Evolutionary conservation across 306 rosid genomes (phyloP), one percentile per base, ranked within the genome.

Genomic region (Inga oerstediana): DNA sequence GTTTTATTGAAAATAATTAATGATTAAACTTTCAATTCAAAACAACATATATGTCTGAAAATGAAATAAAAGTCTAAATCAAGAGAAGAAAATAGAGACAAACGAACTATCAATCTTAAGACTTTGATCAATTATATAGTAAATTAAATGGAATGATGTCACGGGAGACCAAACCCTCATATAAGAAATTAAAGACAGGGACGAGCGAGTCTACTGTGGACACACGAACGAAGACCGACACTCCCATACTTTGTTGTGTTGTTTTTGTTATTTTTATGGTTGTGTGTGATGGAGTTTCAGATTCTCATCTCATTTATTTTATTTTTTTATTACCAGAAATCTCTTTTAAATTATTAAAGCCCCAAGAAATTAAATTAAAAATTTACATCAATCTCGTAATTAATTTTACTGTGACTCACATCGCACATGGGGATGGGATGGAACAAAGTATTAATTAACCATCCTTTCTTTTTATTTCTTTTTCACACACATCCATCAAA

Each of bases 351-450:
- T 58, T 58, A 58, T 45, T 41, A 39, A 20, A 68, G 0, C 54
- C 11, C 74, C 44, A 6, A 34, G 10, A 34, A 73, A 67, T 61
- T 84, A 72, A 58, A 22, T 5, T 54, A 17, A 22, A 58, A 84
- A 59, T 54, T 84, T 83, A 54, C 75, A 0, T 1, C 4, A 10
- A 74, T 74, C 64, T 44, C 75, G 27, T 24, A 24, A 61, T 61
- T 24, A 4, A 32, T 52, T 80, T 81, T 27, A 49, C 17, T 27
- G 48, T 49, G 79, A 75, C 88, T 84, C 84, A 84, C 82, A 19
- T 37, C 15, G 16, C 74, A 20, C 52, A 41, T 39, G 73, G 73
- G 13, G n/a, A 27, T 69, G 88, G 86, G 86, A 74, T 81, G 74
- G 48, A 43, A 39, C 74, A 11, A n/a, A 43, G 46, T n/a, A 43